phyloP scores from a whole-genome alignment of 2,329 filamentous ascomycete species.

The Golovinomyces cichoracearum region DNA sequence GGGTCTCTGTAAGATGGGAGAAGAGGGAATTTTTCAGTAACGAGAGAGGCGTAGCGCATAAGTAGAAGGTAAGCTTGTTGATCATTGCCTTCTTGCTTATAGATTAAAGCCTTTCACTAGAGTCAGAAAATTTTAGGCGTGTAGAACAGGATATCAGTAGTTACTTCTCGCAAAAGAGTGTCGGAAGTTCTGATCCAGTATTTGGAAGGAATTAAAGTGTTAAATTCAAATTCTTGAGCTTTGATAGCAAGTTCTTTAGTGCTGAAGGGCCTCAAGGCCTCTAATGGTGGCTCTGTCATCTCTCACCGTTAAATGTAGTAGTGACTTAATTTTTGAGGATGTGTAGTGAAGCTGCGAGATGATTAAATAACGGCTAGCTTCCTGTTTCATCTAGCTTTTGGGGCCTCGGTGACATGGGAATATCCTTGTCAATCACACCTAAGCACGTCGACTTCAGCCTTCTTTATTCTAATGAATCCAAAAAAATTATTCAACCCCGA shows the following conservation, averaged over 20 bases:
- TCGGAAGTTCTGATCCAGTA: slow-evolving; percentile 63
- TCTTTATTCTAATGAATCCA: no score
- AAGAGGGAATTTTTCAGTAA: slow-evolving; percentile 44
- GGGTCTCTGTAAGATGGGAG: slow-evolving; percentile 52
- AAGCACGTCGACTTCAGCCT: no score
- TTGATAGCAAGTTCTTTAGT: slow-evolving; percentile 52
- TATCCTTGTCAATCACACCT: no score
- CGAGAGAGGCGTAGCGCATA: slow-evolving; percentile 69
- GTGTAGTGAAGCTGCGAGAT: no score
- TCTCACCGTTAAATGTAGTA: not conserved
- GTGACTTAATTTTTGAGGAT: no score
- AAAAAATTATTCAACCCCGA: no score
- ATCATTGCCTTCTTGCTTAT: slow-evolving; percentile 62
- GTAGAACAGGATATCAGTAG: slow-evolving; percentile 7
- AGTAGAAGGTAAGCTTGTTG: slow-evolving; percentile 74
- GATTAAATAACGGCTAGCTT: no score
- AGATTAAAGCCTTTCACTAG: slow-evolving; percentile 44
- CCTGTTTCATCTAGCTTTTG: no score
- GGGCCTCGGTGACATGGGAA: no score
- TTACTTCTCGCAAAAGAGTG: slow-evolving; percentile 55
- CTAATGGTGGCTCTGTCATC: slow-evolving; percentile 12
- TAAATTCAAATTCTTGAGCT: slow-evolving; percentile 61
- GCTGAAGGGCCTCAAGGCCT: slow-evolving; percentile 29
- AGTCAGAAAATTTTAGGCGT: slow-evolving; percentile 2
- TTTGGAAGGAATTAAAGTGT: slow-evolving; percentile 46